Conservation (phyloP, 2,329 filamentous ascomycete species). For the Ascochyta rabiei region DNA sequence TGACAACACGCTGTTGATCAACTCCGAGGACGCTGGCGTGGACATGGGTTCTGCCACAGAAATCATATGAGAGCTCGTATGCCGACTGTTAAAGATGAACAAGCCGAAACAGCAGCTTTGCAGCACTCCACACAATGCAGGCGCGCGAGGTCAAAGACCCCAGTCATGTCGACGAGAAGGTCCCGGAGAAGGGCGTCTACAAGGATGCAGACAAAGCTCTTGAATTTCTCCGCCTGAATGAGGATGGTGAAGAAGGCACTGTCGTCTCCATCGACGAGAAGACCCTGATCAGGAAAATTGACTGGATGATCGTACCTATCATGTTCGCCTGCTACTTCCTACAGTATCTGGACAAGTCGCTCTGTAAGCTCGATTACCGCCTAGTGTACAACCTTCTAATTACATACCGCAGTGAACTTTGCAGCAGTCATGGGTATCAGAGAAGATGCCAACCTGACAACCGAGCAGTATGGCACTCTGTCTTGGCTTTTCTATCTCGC, state of each 20-base stretch:
- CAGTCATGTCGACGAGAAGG: neutral
- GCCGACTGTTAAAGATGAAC: neutral
- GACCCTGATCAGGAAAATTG: conserved; percentile 44
- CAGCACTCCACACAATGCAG: no score
- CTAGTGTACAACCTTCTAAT: no score
- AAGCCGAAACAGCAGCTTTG: no score
- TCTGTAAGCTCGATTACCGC: no score
- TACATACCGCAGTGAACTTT: no score
- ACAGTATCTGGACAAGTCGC: conserved; percentile 51
- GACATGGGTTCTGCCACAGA: no score
- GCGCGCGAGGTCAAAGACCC: neutral
- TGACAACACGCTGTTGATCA: neutral
- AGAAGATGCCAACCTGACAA: no score
- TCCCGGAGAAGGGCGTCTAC: neutral
- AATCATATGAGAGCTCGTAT: no score
- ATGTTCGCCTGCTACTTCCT: conserved; percentile 50
- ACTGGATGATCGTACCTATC: conserved; percentile 50
- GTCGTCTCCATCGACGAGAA: conserved; percentile 17
- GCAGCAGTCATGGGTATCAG: no score
- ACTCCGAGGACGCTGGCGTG: neutral
- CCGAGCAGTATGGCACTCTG: no score
- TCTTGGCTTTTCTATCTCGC: no score
- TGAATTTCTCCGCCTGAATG: conserved; percentile 25
- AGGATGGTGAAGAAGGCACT: conserved; percentile 19
- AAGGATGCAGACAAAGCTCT: conserved; percentile 32